Evolutionary conservation across 768 basidiomycete genomes (phyloP), one percentile per base, ranked within the genome.

Genomic region (Solioccasus polychromus): DNA sequence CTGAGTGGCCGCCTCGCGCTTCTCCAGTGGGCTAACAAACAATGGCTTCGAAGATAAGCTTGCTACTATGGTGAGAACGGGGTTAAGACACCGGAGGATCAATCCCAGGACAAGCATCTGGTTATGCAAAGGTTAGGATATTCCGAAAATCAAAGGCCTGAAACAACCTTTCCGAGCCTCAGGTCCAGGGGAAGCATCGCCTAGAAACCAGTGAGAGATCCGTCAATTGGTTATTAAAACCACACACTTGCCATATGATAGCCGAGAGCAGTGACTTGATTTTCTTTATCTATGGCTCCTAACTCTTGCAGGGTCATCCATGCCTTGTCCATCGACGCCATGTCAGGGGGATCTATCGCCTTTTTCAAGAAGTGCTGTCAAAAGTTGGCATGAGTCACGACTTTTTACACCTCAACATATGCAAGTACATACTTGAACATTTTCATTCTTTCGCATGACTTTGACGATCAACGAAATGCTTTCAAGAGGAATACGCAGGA

Each of bases 81-180:
- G 89, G 43, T 80, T 83, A 8, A 95, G 68, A 54, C 92, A 94
- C 53, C 78, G 78, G 70, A 97, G 93, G 36, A 94, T 77, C 5
- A 83, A 78, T 0, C 80, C 92, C 0, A 96, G 71, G 7, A 96
- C 78, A 19, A 97, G 78, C 88, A 97, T 94, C 88, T 88, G 48
- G n/a, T 32, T 4, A 24, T 18, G 22, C 23, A 25, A 30, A 5
- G 22, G 19, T 50, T 35, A 58, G 45, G 35, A 19, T 41, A 14
- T 18, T 37, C 30, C n/a, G n/a, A n/a, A n/a, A n/a, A n/a, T n/a
- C n/a, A 36, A 14, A 43, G 17, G 14, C 6, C 4, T 9, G 31
- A 35, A 10, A 45, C 35, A 22, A 87, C 88, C 75, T 96, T 97
- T 8, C 82, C 90, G 22, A 97, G 75, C 31, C 91, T 77, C 9